Base-by-base conservation (phyloP, 208 protist species). In the Spironucleus salmonicida region DNA sequence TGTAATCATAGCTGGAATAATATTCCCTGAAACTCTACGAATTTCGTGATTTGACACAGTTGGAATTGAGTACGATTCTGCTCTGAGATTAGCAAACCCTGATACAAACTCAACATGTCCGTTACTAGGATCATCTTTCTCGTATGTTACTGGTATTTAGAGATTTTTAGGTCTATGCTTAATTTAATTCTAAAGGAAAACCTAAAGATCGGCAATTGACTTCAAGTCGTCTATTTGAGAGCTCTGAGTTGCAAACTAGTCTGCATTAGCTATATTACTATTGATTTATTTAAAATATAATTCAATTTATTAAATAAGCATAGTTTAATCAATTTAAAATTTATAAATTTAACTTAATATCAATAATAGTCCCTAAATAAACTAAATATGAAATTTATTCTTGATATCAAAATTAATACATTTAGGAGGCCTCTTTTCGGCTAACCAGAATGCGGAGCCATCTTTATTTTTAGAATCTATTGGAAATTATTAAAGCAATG, bases 1-100 rank as follows among this genome's bases (percentile, higher is more conserved):
- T 27, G 97, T 99, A 61, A 98, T 93, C 86, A 99, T 97, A 13
- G 96, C 96, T 30, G 97, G 96, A 78, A 99, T 99, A 84, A 99
- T 99, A 78, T 93, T 95, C 35, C 93, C 93, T 4, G 93, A 91
- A 78, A 96, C 59, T 57, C 41, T 79, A 77, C 90, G 93, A 41
- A 88, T 92, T 26, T 83, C 76, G 57, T 84, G 67, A 1, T 87
- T 76, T 76, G 91, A 87, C 0, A 87, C 88, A 23, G 84, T 77
- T 0, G 89, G 87, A 77, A 96, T 96, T 39, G 75, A 74, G 75
- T 95, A 96, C 39, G 89, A 89, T 29, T 75, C 71, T 0, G 92
- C 93, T n/a, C 93, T 84, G 57, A 94, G 74, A 82, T 94, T 94
- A 32, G 90, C 89, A 79, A 80, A 86, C 58, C 83, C 82, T 7